These are phyloP conservation scores for Penicillium silybi DNA, from an alignment of 495 filamentous ascomycete genomes.

Conservation along the genomic window DNA sequence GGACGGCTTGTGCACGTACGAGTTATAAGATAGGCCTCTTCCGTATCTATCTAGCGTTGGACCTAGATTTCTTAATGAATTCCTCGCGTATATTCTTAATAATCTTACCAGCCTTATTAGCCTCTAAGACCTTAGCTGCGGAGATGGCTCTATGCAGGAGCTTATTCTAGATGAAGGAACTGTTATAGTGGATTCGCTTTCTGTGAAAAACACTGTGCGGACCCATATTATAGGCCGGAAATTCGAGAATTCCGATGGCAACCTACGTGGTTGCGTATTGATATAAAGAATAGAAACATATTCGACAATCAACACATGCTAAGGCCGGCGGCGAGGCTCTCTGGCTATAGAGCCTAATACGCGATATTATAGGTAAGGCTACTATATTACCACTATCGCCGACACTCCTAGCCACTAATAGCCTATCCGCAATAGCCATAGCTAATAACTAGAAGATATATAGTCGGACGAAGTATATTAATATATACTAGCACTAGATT, in stretches of 20 bases:
- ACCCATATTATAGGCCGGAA: background rate
- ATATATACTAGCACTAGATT: no score
- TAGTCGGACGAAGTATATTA: no score
- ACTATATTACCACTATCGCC: no score
- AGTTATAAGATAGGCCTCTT: conserved; percentile 9
- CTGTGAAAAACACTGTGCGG: background rate
- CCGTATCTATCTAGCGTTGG: conserved; percentile 1
- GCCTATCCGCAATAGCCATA: no score
- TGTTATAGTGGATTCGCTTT: background rate
- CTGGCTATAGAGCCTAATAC: no score
- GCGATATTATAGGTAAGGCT: no score
- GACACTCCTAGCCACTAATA: no score
- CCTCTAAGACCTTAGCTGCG: conserved; percentile 7
- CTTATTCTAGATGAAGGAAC: conserved; percentile 4
- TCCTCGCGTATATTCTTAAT: conserved; percentile 3
- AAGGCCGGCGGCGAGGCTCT: no score
- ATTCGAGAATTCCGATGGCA: background rate
- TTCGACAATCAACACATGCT: background rate
- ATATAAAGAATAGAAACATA: background rate
- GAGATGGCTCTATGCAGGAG: conserved; percentile 1
- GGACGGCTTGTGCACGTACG: conserved; percentile 7
- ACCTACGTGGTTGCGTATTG: background rate
- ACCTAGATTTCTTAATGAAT: conserved; percentile 3
- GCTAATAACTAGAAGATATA: no score
- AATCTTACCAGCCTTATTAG: conserved; percentile 6